Base-by-base conservation (phyloP, 495 filamentous ascomycete genomes). In the Penicillium fimorum region DNA sequence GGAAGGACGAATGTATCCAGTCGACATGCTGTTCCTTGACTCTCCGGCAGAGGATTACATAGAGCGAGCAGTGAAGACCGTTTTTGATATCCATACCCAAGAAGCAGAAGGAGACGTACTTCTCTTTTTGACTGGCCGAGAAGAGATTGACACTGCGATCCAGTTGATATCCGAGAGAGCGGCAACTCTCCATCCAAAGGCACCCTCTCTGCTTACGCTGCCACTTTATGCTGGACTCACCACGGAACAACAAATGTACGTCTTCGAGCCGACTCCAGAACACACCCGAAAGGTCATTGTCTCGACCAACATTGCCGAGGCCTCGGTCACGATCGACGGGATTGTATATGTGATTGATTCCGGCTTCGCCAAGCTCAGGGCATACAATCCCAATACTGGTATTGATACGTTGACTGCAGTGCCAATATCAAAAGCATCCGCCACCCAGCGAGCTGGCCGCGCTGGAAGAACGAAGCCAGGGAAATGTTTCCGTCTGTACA, bases 261-360 rank as follows among this genome's bases (percentile, higher is more conserved):
- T 97, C 47, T 97, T 98, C 58, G 92, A 96, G 59, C 82, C 87
- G 42, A 80, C 94, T 9, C 89, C 90, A 11, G 88, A 89, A 58
- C 91, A 92, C 58, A 87, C 85, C 22, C 79, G 94, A 13, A 98
- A 97, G 68, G 89, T 96, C 32, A 88, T 98, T 43, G 85, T 98
- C 56, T 91, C 89, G 4, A 97, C 94, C 45, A 97, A 97, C 68
- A 97, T 98, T 58, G 91, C 94, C 33, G 94, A 98, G 75, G 95
- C 94, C 18, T 93, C 88, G 0, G 84, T 98, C 15, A 98, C 94
- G 8, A 96, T 98, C 43, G 88, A 95, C 54, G 92, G 91, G 5
- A 90, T 97, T 58, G 85, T 91, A 45, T 97, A 92, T 64, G 93
- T 98, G 17, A 81, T 97, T 49, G 94, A 98, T 69, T 88, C 84